A percentile compares a stretch with the other conserved stretches of the same genome.
Conservation (phyloP, 495 filamentous ascomycete genomes). For the Neurospora sp. region DNA sequence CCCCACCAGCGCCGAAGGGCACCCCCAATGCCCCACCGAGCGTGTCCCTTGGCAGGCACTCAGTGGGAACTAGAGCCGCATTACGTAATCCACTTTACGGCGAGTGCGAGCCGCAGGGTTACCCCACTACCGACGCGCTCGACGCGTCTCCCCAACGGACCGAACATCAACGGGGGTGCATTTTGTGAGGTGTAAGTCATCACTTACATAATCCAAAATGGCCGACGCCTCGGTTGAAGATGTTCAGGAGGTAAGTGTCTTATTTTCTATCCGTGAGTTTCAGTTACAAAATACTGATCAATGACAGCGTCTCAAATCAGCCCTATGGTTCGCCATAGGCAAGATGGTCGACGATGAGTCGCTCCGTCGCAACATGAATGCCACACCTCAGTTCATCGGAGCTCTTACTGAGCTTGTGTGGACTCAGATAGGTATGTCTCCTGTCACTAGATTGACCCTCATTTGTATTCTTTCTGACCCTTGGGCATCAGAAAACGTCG, state of each 20-base stretch:
- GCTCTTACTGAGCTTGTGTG: constrained; percentile 87
- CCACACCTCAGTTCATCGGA: constrained; percentile 91
- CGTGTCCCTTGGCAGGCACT: neutral
- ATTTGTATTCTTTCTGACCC: neutral
- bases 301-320: constrained; percentile 73
- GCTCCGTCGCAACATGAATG: constrained; percentile 64
- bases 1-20: neutral
- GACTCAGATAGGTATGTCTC: constrained; percentile 64
- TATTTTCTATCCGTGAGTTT: too few species aligned
- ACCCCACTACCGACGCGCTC: constrained; percentile 6
- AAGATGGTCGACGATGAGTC: constrained; percentile 85
- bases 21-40: neutral
- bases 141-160: constrained; percentile 2
- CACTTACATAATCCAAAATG: constrained; percentile 8
- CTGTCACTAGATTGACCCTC: neutral
- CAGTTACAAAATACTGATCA: neutral
- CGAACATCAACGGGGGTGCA: neutral
- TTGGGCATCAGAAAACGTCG: constrained; percentile 50
- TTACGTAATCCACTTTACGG: neutral
- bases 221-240: constrained; percentile 24
- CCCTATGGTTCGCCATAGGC: constrained; percentile 85
- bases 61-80: neutral
- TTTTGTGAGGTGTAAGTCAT: neutral
- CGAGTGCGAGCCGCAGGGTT: neutral
- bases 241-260: constrained; percentile 13